These are phyloP conservation scores for Monosporascus sp. DNA, from an alignment of 2,329 filamentous ascomycete genomes.

Conservation along the genomic window DNA sequence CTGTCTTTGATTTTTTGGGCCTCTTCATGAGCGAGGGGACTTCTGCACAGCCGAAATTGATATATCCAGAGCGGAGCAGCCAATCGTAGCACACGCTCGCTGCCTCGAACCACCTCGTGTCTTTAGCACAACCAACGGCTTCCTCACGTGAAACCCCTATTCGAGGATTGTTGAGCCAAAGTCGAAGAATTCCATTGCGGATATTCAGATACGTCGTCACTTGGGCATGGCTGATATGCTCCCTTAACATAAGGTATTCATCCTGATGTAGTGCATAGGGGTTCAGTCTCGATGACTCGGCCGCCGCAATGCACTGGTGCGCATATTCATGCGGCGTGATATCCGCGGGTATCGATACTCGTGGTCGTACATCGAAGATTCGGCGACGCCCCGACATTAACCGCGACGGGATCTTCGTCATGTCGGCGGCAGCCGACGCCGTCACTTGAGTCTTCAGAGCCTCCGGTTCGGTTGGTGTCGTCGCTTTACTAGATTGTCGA, in stretches of 20 bases:
- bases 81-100: slow-evolving; percentile 88
- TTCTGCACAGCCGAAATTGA: slow-evolving; percentile 91
- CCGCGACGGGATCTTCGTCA: slow-evolving; percentile 20
- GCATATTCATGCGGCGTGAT: slow-evolving; percentile 74
- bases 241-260: slow-evolving; percentile 75
- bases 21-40: slow-evolving; percentile 46
- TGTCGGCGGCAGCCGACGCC: slow-evolving; percentile 9
- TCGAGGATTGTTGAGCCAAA: slow-evolving; percentile 86
- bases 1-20: slow-evolving; percentile 36
- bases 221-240: slow-evolving; percentile 80
- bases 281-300: slow-evolving; percentile 82
- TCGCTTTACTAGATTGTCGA: slow-evolving; percentile 55
- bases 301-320: slow-evolving; percentile 84
- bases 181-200: slow-evolving; percentile 82
- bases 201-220: slow-evolving; percentile 96
- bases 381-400: slow-evolving; percentile 22
- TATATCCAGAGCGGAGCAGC: slow-evolving; percentile 85
- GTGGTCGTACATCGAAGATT: slow-evolving; percentile 60
- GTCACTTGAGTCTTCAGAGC: slow-evolving; percentile 26
- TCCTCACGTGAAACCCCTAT: slow-evolving; percentile 77
- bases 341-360: slow-evolving; percentile 76
- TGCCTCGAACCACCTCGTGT: slow-evolving; percentile 81
- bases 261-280: slow-evolving; percentile 82
- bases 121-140: slow-evolving; percentile 84
- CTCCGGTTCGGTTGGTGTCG: slow-evolving; percentile 50